Percentiles rank a stretch among this genome's conserved stretches.
Evolutionary conservation across 108 stramenopile species (phyloP).

Genomic region (Schizochytrium sp.): DNA sequence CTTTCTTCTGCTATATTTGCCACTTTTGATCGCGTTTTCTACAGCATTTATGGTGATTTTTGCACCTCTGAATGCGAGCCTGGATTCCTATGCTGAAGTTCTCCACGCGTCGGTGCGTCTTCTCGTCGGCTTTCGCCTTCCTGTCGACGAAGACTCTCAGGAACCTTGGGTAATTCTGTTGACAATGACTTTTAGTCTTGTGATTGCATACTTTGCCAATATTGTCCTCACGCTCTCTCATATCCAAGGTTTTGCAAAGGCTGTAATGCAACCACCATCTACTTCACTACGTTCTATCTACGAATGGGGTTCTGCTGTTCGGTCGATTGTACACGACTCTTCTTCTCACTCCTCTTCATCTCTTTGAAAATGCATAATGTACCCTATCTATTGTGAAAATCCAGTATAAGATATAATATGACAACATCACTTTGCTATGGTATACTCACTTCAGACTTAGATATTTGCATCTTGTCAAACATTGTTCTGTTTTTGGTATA

Average conservation of each 20-base stretch:
- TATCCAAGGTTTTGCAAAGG: not conserved
- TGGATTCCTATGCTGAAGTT: not conserved
- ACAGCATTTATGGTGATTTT: not conserved
- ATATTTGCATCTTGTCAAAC: no score
- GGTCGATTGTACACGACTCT: not conserved
- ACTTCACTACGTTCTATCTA: not conserved
- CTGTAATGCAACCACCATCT: not conserved
- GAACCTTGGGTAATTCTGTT: not conserved
- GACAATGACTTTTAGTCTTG: not conserved
- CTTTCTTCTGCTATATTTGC: not conserved
- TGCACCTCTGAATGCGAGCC: not conserved
- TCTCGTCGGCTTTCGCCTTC: not conserved
- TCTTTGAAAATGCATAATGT: no score
- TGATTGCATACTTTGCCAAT: conserved; percentile 21
- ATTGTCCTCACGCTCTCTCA: not conserved
- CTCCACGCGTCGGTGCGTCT: not conserved
- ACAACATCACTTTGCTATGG: no score
- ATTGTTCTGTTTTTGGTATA: no score
- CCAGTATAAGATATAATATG: no score
- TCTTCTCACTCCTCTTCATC: no score
- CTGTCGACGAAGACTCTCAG: not conserved
- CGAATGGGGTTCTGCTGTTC: not conserved
- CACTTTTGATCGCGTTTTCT: not conserved
- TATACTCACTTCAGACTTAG: no score
- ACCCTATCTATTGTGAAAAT: no score